Conservation (phyloP, 1,284 basidiomycete genomes). For the Bondarzewia mesenterica region DNA sequence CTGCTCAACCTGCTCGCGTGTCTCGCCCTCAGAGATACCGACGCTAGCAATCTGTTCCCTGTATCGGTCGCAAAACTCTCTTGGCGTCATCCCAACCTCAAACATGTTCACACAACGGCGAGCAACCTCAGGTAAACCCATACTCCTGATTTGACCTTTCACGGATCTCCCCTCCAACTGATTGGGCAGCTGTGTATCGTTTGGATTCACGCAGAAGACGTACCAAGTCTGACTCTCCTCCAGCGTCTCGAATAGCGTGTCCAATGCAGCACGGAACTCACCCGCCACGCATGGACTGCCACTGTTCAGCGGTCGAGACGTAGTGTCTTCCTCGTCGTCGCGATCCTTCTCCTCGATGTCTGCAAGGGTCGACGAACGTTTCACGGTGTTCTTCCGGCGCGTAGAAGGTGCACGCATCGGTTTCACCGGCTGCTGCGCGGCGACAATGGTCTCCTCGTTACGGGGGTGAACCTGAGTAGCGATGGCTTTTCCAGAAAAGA, state of each 20-base stretch:
- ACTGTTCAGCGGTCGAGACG: conserved; percentile 17
- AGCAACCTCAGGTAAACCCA: conserved; percentile 77
- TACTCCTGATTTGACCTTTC: conserved; percentile 84
- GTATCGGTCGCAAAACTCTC: conserved; percentile 87
- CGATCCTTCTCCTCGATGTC: conserved; percentile 47
- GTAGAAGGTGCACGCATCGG: conserved; percentile 91
- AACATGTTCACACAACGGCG: conserved; percentile 61
- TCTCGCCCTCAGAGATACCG: conserved; percentile 43
- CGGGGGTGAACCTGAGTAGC: conserved; percentile 86
- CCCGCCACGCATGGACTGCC: conserved; percentile 74
- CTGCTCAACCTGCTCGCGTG: conserved; percentile 48
- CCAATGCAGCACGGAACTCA: conserved; percentile 78
- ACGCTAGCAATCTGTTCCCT: conserved; percentile 43
- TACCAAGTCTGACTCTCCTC: conserved; percentile 91
- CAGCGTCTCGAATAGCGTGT: conserved; percentile 83
- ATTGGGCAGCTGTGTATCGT: conserved; percentile 90
- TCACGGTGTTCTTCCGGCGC: conserved; percentile 66
- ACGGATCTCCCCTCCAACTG: conserved; percentile 89
- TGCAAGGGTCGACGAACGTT: conserved; percentile 51
- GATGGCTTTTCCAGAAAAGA: conserved; percentile 86
- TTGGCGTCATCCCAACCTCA: conserved; percentile 80
- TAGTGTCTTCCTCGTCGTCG: conserved; percentile 43
- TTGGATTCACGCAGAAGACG: conserved; percentile 89
- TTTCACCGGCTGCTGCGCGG: conserved; percentile 87
- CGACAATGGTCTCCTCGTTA: conserved; percentile 90